Percentiles rank a stretch among this genome's conserved stretches.
These are phyloP conservation scores for Pseudomonodictys pantanalensis DNA, from an alignment of 495 filamentous ascomycete species.

Conservation along the genomic window DNA sequence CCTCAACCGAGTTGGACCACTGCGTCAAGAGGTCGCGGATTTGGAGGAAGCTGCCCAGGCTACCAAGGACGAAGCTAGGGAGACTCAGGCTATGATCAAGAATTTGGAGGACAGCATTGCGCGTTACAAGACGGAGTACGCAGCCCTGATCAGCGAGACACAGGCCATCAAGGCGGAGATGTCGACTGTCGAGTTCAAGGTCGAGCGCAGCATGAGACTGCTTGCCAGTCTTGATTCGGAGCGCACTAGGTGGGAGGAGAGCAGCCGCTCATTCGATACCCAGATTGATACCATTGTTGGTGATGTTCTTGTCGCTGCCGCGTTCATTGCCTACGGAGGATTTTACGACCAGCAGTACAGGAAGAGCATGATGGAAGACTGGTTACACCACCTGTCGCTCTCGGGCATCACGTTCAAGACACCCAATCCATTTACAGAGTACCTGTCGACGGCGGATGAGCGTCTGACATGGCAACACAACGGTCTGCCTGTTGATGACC, in stretches of 20 bases:
- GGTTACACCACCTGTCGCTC: conserved; percentile 84
- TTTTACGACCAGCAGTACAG: conserved; percentile 98
- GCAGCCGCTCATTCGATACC: conserved; percentile 95
- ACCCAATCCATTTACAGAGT: conserved; percentile 92
- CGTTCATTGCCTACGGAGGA: conserved; percentile 96
- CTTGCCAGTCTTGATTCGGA: conserved; percentile 94
- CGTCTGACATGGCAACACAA: conserved; percentile 91
- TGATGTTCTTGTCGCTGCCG: conserved; percentile 89
- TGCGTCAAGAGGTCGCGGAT: conserved; percentile 83
- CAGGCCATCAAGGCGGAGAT: conserved; percentile 97
- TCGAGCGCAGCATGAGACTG: conserved; percentile 89
- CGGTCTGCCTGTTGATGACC: conserved; percentile 94
- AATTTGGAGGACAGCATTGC: conserved; percentile 85
- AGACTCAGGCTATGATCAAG: conserved; percentile 81
- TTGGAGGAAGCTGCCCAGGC: conserved; percentile 86
- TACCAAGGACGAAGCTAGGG: conserved; percentile 91
- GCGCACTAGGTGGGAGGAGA: conserved; percentile 87
- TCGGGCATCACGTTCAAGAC: conserved; percentile 90
- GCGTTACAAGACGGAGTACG: conserved; percentile 96
- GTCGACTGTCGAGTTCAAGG: conserved; percentile 93
- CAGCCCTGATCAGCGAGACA: conserved; percentile 91
- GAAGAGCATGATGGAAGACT: conserved; percentile 96
- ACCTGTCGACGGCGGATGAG: conserved; percentile 94
- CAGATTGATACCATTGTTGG: conserved; percentile 96
- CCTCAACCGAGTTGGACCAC: conserved; percentile 86